Percentiles rank a stretch among this genome's conserved stretches.
phyloP scores from a whole-genome alignment of 1,139 yeast genomes.

The Lodderomyces jiufengensis region DNA sequence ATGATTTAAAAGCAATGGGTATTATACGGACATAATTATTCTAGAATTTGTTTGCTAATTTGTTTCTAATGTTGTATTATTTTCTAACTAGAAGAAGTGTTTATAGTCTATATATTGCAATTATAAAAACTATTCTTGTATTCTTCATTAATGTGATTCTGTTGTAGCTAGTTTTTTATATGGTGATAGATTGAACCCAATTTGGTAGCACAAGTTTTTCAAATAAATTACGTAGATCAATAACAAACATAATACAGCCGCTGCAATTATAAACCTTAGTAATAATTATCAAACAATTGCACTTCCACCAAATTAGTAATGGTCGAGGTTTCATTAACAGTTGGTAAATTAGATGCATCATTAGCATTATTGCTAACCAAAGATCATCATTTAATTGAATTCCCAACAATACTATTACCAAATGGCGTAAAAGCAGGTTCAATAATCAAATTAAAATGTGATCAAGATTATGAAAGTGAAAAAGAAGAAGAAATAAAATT shows the following conservation, averaged over 20 bases:
- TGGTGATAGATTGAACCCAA: no score
- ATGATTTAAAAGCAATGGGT: constrained; percentile 55
- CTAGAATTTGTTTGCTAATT: neutral
- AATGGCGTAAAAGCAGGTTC: constrained; percentile 92
- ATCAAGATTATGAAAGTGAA: constrained; percentile 73
- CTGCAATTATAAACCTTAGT: neutral
- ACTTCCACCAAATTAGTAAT: constrained; percentile 25
- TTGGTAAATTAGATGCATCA: constrained; percentile 94
- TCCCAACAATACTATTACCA: constrained; percentile 90
- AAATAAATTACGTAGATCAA: constrained; percentile 1
- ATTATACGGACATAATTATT: constrained; percentile 20
- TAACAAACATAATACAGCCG: neutral
- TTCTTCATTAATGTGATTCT: neutral
- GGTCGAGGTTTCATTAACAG: constrained; percentile 90
- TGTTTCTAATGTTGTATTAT: neutral
- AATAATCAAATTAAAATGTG: constrained; percentile 83
- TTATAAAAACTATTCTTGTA: neutral
- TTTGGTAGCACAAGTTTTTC: neutral
- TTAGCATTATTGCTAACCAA: constrained; percentile 84
- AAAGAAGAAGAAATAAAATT: constrained; percentile 56
- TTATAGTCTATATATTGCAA: neutral
- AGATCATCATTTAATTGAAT: constrained; percentile 93
- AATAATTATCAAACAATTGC: neutral
- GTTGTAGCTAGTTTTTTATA: no score
- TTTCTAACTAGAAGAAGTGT: no score